Base-by-base conservation (phyloP, 1,139 yeast species). In the Scheffersomyces insectosa region DNA sequence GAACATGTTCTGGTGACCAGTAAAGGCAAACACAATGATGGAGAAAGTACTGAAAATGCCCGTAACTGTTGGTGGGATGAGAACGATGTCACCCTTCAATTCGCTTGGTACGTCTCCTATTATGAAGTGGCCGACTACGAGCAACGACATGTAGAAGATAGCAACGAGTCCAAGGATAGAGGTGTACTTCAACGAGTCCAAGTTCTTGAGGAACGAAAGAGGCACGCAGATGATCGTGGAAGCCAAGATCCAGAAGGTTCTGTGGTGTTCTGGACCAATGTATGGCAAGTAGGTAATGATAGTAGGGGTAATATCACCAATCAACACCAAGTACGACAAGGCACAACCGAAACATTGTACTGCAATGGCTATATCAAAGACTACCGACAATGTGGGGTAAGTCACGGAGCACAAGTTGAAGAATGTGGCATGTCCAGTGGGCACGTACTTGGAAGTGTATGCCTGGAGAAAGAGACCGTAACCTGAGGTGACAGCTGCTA, bases 361-460 rank as follows among this genome's bases (percentile, higher is more conserved):
- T 20, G 93, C 90, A 60, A 91, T 90, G 12, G 96, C 95, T 12
- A 85, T 59, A 64, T 91, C 98, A 66, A 91, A 91, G 29, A 88
- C 64, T 30, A 90, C 84, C 1, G 95, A 82, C 37, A 90, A 67
- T n/a, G 78, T 70, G 0, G 98, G 98, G 59, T 89, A 90, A 0
- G 97, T 87, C 43, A 88, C 78, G 43, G 84, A 80, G 55, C 97
- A 88, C 15, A 93, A 72, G 31, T 87, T 81, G 67, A 91, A 91
- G 63, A 91, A 93, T 1, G 96, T 86, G 5, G 98, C 93, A 42
- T 82, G 77, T 5, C 95, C 89, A 3, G 71, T 71, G 11, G 87
- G 83, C 1, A 85, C 83, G 55, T 80, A 84, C 51, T 77, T 75
- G 9, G 96, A 79, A 28, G 87, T 83, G 52, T 82, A 74, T n/a